phyloP scores from a whole-genome alignment of 2,329 filamentous ascomycete species.

The Dryadomyces quercivorus region DNA sequence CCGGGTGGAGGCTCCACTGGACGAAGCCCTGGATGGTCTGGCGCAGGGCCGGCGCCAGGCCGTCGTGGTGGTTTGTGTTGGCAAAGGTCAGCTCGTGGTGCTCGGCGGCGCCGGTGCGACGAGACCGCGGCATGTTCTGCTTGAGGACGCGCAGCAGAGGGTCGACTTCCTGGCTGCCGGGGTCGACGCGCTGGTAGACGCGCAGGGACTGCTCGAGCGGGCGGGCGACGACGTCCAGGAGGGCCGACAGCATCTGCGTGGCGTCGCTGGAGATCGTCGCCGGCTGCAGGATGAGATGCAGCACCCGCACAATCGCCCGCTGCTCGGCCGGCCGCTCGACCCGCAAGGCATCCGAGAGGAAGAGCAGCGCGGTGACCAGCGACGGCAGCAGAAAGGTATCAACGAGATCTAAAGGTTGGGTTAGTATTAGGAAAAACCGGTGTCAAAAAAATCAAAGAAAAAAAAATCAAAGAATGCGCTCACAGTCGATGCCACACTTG shows the following conservation, averaged over 20 bases:
- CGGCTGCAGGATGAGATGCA: conserved; percentile 61
- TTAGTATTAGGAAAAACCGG: neutral
- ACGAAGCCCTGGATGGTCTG: conserved; percentile 50
- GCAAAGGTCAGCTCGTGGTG: conserved; percentile 50
- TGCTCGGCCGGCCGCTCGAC: conserved; percentile 50
- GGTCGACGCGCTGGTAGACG: conserved; percentile 53
- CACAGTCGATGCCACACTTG: conserved; percentile 59
- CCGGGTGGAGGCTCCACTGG: conserved; percentile 51
- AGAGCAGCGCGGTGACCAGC: conserved; percentile 59
- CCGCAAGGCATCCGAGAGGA: conserved; percentile 59
- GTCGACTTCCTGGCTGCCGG: conserved; percentile 56
- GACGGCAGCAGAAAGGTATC: conserved; percentile 73
- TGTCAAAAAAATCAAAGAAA: neutral
- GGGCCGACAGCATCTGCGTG: conserved; percentile 54
- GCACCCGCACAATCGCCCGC: conserved; percentile 56
- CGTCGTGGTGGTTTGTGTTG: conserved; percentile 30
- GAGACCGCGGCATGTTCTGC: conserved; percentile 42
- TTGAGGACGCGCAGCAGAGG: conserved; percentile 55
- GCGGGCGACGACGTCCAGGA: conserved; percentile 59
- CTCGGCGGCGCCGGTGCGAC: conserved; percentile 50
- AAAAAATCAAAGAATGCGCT: neutral
- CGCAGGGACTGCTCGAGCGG: conserved; percentile 56
- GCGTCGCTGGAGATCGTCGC: conserved; percentile 61
- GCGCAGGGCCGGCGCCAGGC: conserved; percentile 44
- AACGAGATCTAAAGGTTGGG: conserved; percentile 45